Conservation (phyloP, 257 asterid species). For the Solanum pennellii region DNA sequence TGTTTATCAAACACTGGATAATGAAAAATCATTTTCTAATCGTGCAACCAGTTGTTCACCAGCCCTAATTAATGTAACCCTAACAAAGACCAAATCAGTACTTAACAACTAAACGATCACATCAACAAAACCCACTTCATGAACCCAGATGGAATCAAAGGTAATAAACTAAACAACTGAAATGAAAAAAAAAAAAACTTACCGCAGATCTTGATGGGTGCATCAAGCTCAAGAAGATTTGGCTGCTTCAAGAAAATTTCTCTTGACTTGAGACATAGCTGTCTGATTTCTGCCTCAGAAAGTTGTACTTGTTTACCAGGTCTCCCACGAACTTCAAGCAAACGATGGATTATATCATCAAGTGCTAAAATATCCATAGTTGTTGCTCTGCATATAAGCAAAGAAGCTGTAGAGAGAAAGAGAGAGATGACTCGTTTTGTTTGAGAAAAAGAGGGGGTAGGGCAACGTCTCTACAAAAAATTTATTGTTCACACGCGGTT, state of each 20-base stretch:
- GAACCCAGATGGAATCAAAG: not conserved
- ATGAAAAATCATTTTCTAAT: no score
- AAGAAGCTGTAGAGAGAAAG: no score
- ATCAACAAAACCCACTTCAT: not conserved
- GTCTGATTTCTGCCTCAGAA: slow-evolving; percentile 53
- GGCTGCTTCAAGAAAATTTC: slow-evolving; percentile 55
- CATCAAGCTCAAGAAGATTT: slow-evolving; percentile 67
- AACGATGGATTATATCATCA: slow-evolving; percentile 44
- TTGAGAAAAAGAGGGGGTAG: not conserved
- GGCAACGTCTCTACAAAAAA: not conserved
- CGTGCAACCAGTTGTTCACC: no score
- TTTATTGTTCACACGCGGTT: no score
- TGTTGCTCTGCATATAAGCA: not conserved
- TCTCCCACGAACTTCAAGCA: slow-evolving; percentile 53
- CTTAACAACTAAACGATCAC: no score
- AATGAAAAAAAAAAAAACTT: not conserved
- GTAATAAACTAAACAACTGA: not conserved
- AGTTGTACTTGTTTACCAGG: slow-evolving; percentile 68
- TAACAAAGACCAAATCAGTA: no score
- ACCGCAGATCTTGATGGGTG: slow-evolving; percentile 72
- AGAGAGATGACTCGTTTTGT: not conserved
- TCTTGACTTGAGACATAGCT: slow-evolving; percentile 40
- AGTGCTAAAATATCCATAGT: slow-evolving; percentile 38
- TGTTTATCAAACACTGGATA: no score
- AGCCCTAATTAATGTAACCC: no score